A percentile compares a stretch with the other conserved stretches of the same genome.
Evolutionary conservation across 805 yeast species (phyloP).

Genomic region (Pichia occidentalis): DNA sequence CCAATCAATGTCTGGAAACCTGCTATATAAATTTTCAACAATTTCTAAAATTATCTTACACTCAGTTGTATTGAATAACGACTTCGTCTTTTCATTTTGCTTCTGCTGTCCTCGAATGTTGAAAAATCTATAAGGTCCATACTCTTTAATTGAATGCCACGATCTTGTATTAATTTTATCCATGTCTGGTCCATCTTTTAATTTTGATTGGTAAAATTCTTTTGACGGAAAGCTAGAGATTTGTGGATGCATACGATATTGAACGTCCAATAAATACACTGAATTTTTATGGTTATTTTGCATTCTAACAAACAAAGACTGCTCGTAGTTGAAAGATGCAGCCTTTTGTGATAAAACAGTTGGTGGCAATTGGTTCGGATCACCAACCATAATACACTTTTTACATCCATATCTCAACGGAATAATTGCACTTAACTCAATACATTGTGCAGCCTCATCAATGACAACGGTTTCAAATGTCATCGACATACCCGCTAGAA

Average conservation of each 20-base stretch:
- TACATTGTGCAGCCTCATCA: constrained; percentile 97
- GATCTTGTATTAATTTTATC: constrained; percentile 48
- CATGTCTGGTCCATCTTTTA: constrained; percentile 79
- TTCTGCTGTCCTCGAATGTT: constrained; percentile 62
- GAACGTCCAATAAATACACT: constrained; percentile 75
- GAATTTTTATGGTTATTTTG: constrained; percentile 55
- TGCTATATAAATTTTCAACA: constrained; percentile 43
- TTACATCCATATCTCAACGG: constrained; percentile 89
- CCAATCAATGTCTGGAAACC: constrained; percentile 47
- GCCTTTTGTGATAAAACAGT: constrained; percentile 91
- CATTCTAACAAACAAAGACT: constrained; percentile 91
- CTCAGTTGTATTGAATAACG: constrained; percentile 66
- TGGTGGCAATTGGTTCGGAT: constrained; percentile 96
- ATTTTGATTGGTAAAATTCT: constrained; percentile 68
- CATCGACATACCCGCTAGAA: constrained; percentile 65
- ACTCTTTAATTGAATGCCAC: constrained; percentile 61
- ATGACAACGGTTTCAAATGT: constrained; percentile 85
- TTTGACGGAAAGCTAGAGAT: constrained; percentile 82
- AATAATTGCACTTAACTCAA: constrained; percentile 83
- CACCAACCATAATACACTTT: constrained; percentile 95
- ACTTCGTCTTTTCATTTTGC: constrained; percentile 56
- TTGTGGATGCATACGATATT: constrained; percentile 95
- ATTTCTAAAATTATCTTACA: constrained; percentile 68
- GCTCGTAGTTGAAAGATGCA: constrained; percentile 72
- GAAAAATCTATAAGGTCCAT: constrained; percentile 76